A percentile compares a stretch with the other conserved stretches of the same genome.
Conservation (phyloP, 768 basidiomycete species). For the Xerocomellus intermedius region DNA sequence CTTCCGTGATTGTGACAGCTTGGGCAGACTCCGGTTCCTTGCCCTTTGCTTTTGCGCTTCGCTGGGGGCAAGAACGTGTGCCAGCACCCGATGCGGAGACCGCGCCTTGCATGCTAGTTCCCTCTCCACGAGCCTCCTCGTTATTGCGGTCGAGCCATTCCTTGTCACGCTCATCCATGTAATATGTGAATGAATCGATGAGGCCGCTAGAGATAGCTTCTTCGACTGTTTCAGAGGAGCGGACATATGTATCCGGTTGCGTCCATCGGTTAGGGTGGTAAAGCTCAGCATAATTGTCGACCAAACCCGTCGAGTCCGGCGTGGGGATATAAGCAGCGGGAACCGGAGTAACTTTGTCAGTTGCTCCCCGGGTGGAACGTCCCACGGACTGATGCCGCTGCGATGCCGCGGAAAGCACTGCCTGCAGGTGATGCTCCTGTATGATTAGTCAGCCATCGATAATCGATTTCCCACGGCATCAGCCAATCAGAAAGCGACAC, state of each 20-base stretch:
- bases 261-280: constrained; percentile 71
- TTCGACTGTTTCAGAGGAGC: constrained; percentile 84
- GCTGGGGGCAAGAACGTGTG: constrained; percentile 53
- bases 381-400: constrained; percentile 42
- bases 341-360: constrained; percentile 34
- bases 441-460: constrained; percentile 55
- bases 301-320: constrained; percentile 82
- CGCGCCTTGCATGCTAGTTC: constrained; percentile 75
- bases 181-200: constrained; percentile 78
- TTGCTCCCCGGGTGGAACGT: constrained; percentile 36
- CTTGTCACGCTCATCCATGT: constrained; percentile 94
- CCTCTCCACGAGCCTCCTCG: constrained; percentile 80
- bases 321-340: constrained; percentile 84
- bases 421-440: constrained; percentile 59
- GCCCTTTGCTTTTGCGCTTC: constrained; percentile 78
- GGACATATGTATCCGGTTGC: constrained; percentile 75
- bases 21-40: constrained; percentile 74
- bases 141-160: constrained; percentile 95
- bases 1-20: constrained; percentile 74
- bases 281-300: constrained; percentile 73
- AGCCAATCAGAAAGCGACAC: constrained; percentile 52
- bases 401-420: constrained; percentile 54
- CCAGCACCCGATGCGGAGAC: constrained; percentile 49
- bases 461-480: constrained; percentile 41
- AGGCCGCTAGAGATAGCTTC: constrained; percentile 63